Conservation (phyloP, 2,329 filamentous ascomycete species). For the Metarhizium guizhouense region DNA sequence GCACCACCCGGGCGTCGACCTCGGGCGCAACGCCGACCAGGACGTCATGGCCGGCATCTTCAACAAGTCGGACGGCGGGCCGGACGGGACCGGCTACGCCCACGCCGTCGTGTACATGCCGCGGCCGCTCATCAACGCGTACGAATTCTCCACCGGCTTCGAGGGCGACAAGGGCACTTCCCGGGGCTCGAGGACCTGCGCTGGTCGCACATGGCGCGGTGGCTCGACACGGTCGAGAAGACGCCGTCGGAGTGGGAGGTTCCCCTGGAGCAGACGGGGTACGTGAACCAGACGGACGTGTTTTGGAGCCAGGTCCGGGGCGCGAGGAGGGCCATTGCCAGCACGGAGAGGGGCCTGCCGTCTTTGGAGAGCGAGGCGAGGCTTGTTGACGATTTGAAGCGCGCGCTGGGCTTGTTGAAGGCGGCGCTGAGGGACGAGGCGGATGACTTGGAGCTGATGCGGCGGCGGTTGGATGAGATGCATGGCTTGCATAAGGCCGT, state of each 20-base stretch:
- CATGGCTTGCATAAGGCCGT: neutral
- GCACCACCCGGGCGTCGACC: neutral
- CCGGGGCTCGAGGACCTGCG: neutral
- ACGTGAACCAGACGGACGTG: neutral
- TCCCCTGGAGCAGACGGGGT: neutral
- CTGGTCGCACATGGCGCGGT: constrained; percentile 10
- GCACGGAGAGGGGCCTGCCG: neutral
- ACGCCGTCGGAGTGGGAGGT: neutral
- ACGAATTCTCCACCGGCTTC: neutral
- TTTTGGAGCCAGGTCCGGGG: neutral
- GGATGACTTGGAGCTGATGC: neutral
- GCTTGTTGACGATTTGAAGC: neutral
- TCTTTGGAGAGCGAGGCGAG: neutral
- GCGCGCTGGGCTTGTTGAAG: neutral
- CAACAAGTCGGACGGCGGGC: neutral
- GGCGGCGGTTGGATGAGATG: neutral
- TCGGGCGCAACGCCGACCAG: neutral
- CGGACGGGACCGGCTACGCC: neutral
- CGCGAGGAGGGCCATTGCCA: neutral
- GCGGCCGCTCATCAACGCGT: neutral
- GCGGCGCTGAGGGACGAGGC: neutral
- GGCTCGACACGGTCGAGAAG: neutral
- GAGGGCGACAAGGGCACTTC: neutral
- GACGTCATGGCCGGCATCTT: neutral
- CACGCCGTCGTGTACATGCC: neutral